Conservation (phyloP, 1,284 basidiomycete species). For the Hemileia vastatrix region DNA sequence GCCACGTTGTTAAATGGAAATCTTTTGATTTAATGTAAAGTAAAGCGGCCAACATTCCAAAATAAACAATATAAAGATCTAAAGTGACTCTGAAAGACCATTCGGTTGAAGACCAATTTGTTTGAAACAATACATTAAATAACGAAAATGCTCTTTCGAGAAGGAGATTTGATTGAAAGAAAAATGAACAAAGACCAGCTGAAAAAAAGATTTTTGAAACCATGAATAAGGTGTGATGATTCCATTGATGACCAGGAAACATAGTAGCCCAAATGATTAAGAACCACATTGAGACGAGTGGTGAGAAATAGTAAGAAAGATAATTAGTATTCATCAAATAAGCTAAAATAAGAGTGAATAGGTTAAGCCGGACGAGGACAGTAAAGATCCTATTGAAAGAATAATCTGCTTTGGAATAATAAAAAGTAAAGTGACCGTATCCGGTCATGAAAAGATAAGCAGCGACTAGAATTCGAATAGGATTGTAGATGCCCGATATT, state of each 20-base stretch:
- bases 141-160: constrained; percentile 58
- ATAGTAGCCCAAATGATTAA: constrained; percentile 72
- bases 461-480: constrained; percentile 73
- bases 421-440: constrained; percentile 63
- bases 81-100: constrained; percentile 77
- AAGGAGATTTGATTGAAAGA: constrained; percentile 59
- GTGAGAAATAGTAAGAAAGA: constrained; percentile 76
- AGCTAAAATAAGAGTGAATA: constrained; percentile 66
- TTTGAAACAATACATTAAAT: constrained; percentile 58
- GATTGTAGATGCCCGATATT: constrained; percentile 79
- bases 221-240: constrained; percentile 60
- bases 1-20: constrained; percentile 59
- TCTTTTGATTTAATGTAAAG: constrained; percentile 66
- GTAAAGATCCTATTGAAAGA: constrained; percentile 60
- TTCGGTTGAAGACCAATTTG: constrained; percentile 70
- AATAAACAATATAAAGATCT: constrained; percentile 77
- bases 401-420: constrained; percentile 75
- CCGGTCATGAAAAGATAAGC: constrained; percentile 64
- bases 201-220: constrained; percentile 60
- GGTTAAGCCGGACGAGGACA: constrained; percentile 69
- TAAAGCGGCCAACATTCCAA: constrained; percentile 68
- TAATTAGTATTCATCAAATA: constrained; percentile 87
- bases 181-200: constrained; percentile 55
- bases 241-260: constrained; percentile 60
- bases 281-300: constrained; percentile 62